Evolutionary conservation across 116 monocot species (phyloP).

Genomic region (Zostera marina): DNA sequence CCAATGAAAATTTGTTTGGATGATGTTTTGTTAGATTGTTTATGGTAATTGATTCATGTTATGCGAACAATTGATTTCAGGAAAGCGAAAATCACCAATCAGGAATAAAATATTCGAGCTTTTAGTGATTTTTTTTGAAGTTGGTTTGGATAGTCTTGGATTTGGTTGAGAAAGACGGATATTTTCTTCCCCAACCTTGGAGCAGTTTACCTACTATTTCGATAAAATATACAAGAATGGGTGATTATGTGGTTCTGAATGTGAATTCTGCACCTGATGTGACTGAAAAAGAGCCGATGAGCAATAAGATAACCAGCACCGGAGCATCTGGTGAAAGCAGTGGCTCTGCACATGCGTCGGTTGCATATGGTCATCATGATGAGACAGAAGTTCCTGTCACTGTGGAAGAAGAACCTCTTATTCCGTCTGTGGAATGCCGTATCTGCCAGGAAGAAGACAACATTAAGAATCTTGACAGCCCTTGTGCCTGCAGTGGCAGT

Average conservation of each 20-base stretch:
- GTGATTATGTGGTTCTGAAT: constrained; percentile 47
- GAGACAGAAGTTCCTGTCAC: not conserved
- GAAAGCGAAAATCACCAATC: not conserved
- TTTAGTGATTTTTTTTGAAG: not conserved
- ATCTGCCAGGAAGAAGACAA: constrained; percentile 95
- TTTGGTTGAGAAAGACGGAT: not conserved
- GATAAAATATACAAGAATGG: constrained; percentile 21
- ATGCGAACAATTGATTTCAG: not conserved
- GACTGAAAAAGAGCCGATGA: not conserved
- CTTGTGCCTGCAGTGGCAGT: constrained; percentile 89
- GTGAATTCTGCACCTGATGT: constrained; percentile 21
- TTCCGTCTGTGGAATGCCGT: constrained; percentile 66
- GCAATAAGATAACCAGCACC: not conserved
- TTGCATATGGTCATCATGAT: not conserved
- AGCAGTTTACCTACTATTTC: not conserved
- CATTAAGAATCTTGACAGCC: constrained; percentile 64
- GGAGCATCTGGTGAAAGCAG: constrained; percentile 2
- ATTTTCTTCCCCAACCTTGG: not conserved
- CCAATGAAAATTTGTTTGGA: too few species aligned
- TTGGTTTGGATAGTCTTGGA: not conserved
- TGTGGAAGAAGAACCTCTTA: constrained; percentile 63
- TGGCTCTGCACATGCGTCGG: not conserved
- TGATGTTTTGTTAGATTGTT: too few species aligned
- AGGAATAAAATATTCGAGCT: not conserved
- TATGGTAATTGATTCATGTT: too few species aligned